Evolutionary conservation across 805 yeast genomes (phyloP), one percentile per base, ranked within the genome.

Genomic region (Starmerella lactis-condensi): DNA sequence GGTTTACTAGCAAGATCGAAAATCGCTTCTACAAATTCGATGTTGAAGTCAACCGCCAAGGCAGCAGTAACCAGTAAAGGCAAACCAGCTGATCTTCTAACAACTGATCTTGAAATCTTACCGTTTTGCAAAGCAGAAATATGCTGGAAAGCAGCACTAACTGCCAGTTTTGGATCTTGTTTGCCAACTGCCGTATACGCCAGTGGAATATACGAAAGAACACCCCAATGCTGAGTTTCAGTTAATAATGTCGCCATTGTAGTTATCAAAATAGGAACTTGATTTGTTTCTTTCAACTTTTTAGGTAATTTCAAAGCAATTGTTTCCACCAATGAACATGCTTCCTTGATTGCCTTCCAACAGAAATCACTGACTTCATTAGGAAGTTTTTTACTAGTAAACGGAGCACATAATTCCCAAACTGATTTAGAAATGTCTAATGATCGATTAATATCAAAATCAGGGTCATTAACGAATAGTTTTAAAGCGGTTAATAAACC

Each of bases 1-100:
- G 16, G 21, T 17, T 26, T 7, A 19, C 17, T 21, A 12, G 91
- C 82, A 20, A 82, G 65, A 10, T 47, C 48, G 10, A 69, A 39
- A 8, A 85, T 54, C 23, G 54, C 45, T 1, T 56, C 52, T 42
- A 79, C 65, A 0, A 91, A 66, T 6, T 47, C 35, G 4, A 53
- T 50, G 27, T 76, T 50, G 16, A 38, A 37, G 5, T 18, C 9
- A 3, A 32, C 32, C 2, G 13, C 22, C 10, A 39, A 27, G 4
- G 34, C 22, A 3, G 43, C 30, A 3, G 89, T 65, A 10, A 85
- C 60, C 31, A 85, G 56, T 43, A 59, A 74, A 2, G 96, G 96
- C 12, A 89, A 53, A 1, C 96, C 95, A 2, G 93, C 96, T 1
- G 95, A 82, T 40, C 96, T 61, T 48, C 96, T 64, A 0, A 93